These are phyloP conservation scores for Ophioceras dolichostomum DNA, from an alignment of 2,329 filamentous ascomycete species.

Conservation along the genomic window DNA sequence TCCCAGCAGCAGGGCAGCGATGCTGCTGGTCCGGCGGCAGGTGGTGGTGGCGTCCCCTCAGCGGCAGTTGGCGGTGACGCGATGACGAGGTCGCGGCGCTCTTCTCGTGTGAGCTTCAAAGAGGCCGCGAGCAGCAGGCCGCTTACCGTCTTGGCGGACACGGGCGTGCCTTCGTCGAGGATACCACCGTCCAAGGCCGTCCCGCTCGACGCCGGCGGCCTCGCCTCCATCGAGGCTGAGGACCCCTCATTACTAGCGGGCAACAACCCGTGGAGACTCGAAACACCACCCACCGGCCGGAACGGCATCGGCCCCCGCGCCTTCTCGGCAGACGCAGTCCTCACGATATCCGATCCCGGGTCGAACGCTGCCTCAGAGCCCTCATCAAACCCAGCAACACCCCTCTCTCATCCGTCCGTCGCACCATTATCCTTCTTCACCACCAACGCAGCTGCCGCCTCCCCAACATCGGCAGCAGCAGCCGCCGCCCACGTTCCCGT, in stretches of 20 bases:
- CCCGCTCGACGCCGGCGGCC: background rate
- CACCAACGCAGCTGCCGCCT: too few relatives aligned
- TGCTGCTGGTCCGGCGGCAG: background rate
- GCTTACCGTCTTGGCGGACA: slow-evolving; percentile 20
- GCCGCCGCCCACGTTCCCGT: too few relatives aligned
- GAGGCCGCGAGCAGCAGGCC: slow-evolving; percentile 22
- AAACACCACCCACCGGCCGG: background rate
- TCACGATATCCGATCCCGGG: slow-evolving; percentile 4
- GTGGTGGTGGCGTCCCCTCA: background rate
- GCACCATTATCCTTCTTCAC: too few relatives aligned
- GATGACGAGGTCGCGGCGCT: slow-evolving; percentile 25
- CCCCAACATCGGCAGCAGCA: background rate
- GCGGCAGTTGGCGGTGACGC: slow-evolving; percentile 9
- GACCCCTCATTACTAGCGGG: slow-evolving; percentile 15
- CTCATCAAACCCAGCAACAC: slow-evolving; percentile 9
- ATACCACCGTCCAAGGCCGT: slow-evolving; percentile 10
- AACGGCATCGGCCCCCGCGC: slow-evolving; percentile 7
- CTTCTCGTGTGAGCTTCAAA: slow-evolving; percentile 32
- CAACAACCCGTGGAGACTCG: slow-evolving; percentile 1
- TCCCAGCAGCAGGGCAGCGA: slow-evolving; percentile 35
- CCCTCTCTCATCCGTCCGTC: too few relatives aligned
- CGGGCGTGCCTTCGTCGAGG: slow-evolving; percentile 22
- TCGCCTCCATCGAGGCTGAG: too few relatives aligned
- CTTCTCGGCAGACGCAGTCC: slow-evolving; percentile 15
- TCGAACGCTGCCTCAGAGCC: slow-evolving; percentile 11